Base-by-base conservation (phyloP, 495 filamentous ascomycete genomes). In the Podospora pseudoanserina region DNA sequence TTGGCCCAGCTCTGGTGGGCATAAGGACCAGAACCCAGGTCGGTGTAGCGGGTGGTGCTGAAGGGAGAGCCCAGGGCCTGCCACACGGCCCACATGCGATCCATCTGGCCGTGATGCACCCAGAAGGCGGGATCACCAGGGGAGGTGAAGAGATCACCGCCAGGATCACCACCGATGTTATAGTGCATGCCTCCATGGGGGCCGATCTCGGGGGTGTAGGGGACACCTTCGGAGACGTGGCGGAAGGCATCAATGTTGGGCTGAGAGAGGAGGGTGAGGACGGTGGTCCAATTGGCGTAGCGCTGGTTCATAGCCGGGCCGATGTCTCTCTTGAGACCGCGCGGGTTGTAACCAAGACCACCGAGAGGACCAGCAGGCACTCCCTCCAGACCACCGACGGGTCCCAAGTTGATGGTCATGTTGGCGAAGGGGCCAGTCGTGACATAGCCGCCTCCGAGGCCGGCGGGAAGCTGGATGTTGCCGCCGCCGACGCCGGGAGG, bases 91-190 rank as follows among this genome's bases (percentile, higher is more conserved):
- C 85, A 92, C 13, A 87, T 62, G 9, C 86, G 84, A 75, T 91
- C 90, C 65, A 92, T 82, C 82, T 85, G 83, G 18, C 78, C 83
- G 74, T 91, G 90, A 73, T 92, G 90, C 13, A 87, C 79, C 72
- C 79, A 92, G 77, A 92, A 92, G 1, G 80, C 83, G 13, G 89
- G 89, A 65, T 92, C 90, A 7, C 86, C 86, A 9, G 89, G 86
- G 18, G 83, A 87, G 5, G 77, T 79, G 70, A 81, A 90, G 23
- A 88, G 73, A 74, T 90, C 89, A 18, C 76, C 72, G 3, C 83
- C 84, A 0, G 86, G 83, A 74, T 90, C 85, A 53, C 86, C 89
- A 34, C 75, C 89, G 65, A 90, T 85, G 5, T 83, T 80, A 74
- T 86, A 88, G 69, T 92, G 90, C 15, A 87, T 86, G 16, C 82